These are phyloP conservation scores for Plectosphaerella sp. DNA, from an alignment of 2,329 filamentous ascomycete genomes.

Conservation along the genomic window DNA sequence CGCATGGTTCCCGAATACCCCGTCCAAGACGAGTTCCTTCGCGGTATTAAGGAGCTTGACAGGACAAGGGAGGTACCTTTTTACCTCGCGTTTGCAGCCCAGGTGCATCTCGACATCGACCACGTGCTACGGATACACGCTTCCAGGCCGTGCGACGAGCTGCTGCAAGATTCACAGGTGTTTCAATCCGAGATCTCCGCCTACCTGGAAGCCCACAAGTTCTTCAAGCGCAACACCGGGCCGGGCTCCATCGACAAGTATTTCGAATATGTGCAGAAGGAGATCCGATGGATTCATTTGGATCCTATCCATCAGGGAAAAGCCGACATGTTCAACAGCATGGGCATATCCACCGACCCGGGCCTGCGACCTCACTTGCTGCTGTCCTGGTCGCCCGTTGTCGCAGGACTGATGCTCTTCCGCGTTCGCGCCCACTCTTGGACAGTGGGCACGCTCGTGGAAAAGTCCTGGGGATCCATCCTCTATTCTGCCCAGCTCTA, in stretches of 20 bases:
- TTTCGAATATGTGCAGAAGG: conserved; percentile 12
- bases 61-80: conserved; percentile 25
- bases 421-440: conserved; percentile 24
- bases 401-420: conserved; percentile 27
- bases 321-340: neutral
- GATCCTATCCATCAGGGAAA: neutral
- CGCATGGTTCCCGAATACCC: conserved; percentile 16
- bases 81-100: conserved; percentile 31
- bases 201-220: conserved; percentile 23
- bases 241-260: conserved; percentile 5
- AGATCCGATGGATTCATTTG: neutral
- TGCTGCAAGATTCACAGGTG: conserved; percentile 9
- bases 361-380: neutral
- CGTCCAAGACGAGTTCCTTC: conserved; percentile 30
- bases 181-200: conserved; percentile 10
- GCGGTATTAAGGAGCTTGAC: conserved; percentile 25
- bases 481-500: conserved; percentile 34
- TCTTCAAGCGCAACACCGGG: conserved; percentile 23
- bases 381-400: conserved; percentile 24
- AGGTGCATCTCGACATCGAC: conserved; percentile 36
- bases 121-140: conserved; percentile 17
- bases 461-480: conserved; percentile 33
- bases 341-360: neutral
- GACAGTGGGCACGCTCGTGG: conserved; percentile 24
- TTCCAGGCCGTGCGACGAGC: conserved; percentile 5